Evolutionary conservation across 2,329 filamentous ascomycete genomes (phyloP).

Genomic region (Alternaria ventricosa): DNA sequence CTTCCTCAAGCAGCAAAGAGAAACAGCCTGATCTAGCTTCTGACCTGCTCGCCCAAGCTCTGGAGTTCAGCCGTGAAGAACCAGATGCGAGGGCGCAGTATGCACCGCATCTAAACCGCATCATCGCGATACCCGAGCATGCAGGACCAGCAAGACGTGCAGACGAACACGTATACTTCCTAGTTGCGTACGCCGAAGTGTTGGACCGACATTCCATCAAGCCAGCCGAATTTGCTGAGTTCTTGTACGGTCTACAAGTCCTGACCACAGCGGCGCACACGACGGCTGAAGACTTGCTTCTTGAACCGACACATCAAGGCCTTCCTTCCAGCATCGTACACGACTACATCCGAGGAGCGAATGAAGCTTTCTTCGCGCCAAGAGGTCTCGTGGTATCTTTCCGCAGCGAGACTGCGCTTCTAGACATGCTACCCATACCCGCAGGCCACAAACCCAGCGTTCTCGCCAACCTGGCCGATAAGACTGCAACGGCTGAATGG

Average conservation of each 20-base stretch:
- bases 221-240: constrained; percentile 39
- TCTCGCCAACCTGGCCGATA: constrained; percentile 24
- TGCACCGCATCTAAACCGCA: constrained; percentile 30
- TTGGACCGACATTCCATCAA: constrained; percentile 38
- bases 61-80: constrained; percentile 35
- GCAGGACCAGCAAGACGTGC: not conserved
- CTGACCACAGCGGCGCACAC: constrained; percentile 26
- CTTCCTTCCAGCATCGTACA: constrained; percentile 16
- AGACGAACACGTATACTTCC: constrained; percentile 29
- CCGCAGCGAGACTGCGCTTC: constrained; percentile 28
- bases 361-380: constrained; percentile 44
- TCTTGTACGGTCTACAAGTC: constrained; percentile 43
- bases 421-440: constrained; percentile 28
- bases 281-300: constrained; percentile 12
- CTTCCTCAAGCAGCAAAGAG: no score
- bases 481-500: constrained; percentile 12
- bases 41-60: constrained; percentile 26
- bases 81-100: constrained; percentile 32
- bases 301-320: not conserved
- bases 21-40: constrained; percentile 8
- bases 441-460: constrained; percentile 31
- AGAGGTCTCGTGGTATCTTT: constrained; percentile 37
- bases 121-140: constrained; percentile 36
- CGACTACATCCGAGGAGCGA: constrained; percentile 37
- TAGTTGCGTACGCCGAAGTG: constrained; percentile 39